Conservation (phyloP, 108 stramenopile genomes). For the Cyclotella cryptica region DNA sequence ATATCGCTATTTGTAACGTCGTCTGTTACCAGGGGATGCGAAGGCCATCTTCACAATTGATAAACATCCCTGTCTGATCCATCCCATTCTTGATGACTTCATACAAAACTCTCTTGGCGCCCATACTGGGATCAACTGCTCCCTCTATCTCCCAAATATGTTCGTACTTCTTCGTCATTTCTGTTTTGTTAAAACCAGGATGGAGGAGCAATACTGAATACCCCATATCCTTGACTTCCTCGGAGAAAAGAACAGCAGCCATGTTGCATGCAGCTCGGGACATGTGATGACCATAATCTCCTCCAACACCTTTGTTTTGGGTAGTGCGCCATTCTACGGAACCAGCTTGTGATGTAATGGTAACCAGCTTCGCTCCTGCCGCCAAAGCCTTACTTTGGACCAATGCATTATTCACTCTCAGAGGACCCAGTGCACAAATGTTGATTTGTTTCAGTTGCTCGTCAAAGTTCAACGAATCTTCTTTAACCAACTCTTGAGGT, state of each 20-base stretch:
- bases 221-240: conserved; percentile 84
- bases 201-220: conserved; percentile 83
- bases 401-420: conserved; percentile 81
- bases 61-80: conserved; percentile 78
- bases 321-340: conserved; percentile 82
- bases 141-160: conserved; percentile 92
- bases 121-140: conserved; percentile 76
- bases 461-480: conserved; percentile 81
- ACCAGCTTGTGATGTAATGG: conserved; percentile 92
- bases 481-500: conserved; percentile 74
- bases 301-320: conserved; percentile 82
- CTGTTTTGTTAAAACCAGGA: conserved; percentile 93
- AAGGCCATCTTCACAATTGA: conserved; percentile 90
- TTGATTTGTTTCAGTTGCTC: conserved; percentile 90
- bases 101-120: conserved; percentile 87
- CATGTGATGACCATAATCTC: conserved; percentile 95
- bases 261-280: conserved; percentile 92
- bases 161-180: conserved; percentile 91
- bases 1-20: not conserved
- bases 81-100: conserved; percentile 71
- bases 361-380: conserved; percentile 82
- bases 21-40: conserved; percentile 87
- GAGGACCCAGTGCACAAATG: conserved; percentile 90
- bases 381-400: conserved; percentile 66
- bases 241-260: conserved; percentile 76